Base-by-base conservation (phyloP, 176 grass and related monocot genomes). In the Olyra latifolia region DNA sequence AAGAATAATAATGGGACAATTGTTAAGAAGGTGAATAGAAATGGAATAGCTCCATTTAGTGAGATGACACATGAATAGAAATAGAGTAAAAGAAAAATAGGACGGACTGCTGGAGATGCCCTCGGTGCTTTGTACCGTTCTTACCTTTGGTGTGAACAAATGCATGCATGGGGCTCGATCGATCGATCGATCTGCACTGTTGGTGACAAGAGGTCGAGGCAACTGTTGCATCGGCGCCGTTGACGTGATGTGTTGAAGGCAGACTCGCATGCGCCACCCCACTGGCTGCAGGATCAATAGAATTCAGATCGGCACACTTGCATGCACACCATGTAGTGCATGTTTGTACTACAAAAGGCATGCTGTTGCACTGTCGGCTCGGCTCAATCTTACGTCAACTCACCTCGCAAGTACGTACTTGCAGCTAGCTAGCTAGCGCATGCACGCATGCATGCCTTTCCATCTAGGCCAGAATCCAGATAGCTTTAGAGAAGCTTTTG, bases 261-360 rank as follows among this genome's bases (percentile, higher is more conserved):
- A 25, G 28, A 35, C 22, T 54, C 30, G n/a, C 8, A 53, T n/a
- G 39, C 19, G 25, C 29, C 61, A 50, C 7, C 1, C 40, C 71
- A 22, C 69, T 53, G 49, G 7, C 66, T 59, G 78, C 25, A 13
- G 16, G n/a, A 22, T 81, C 78, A 43, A 12, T 30, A 32, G 20
- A 52, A 52, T 40, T 24, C 62, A 48, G 25, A 35, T 35, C 32
- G 32, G 32, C 69, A 63, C 27, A 16, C 11, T 38, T 44, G 19
- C 79, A 73, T 71, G 66, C 64, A 55, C 14, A 14, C 24, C 25
- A 30, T 39, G 66, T 27, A 24, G 11, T 16, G 38, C 24, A 60
- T 60, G 68, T 63, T 82, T 48, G 68, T 63, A 47, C 58, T 53
- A 50, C 57, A 74, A 82, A 82, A 62, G 30, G 30, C 80, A 50